Base-by-base conservation (phyloP, 805 yeast species). In the Scheffersomyces ergatensis region DNA sequence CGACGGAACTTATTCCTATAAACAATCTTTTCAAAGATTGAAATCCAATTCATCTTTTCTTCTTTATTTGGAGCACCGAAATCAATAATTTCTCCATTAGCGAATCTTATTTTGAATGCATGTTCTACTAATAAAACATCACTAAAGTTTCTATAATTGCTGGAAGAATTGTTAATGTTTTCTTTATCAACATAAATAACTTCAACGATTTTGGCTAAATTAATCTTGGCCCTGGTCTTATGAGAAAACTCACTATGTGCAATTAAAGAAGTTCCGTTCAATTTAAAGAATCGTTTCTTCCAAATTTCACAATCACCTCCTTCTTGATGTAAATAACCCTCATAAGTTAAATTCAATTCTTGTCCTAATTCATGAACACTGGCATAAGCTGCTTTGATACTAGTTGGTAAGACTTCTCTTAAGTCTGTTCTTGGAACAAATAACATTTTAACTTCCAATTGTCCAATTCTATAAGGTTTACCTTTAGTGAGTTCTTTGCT, bases 261-360 rank as follows among this genome's bases (percentile, higher is more conserved):
- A 39, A 82, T 71, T 49, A 90, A 66, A 26, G 81, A 78, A 7
- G 81, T 75, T 0, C 92, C 95, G 34, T 76, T 68, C n/a, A 90
- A 68, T 48, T 77, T 82, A 66, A 83, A 89, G 63, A 63, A 87
- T 42, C 97, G 73, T 48, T 85, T 77, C 50, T 85, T 78, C 81
- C 90, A 79, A 21, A 72, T 67, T 13, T 73, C 77, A 50, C 93
- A 77, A 64, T 90, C 98, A 8, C 97, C 97, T 15, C 98, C 98
- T 54, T 84, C 88, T 63, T 90, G 98, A 51, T 80, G 79, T 65
- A 92, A 65, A 53, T 69, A 82, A 0, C 97, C 97, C 55, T 85
- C 83, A 53, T 67, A 65, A 2, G 36, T 33, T 15, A 52, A 34
- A 8, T 48, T 36, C 6, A 50, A 36, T 40, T 67, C 72, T 17